phyloP scores from a whole-genome alignment of 108 stramenopile species.

The Skeletonema marinoi region DNA sequence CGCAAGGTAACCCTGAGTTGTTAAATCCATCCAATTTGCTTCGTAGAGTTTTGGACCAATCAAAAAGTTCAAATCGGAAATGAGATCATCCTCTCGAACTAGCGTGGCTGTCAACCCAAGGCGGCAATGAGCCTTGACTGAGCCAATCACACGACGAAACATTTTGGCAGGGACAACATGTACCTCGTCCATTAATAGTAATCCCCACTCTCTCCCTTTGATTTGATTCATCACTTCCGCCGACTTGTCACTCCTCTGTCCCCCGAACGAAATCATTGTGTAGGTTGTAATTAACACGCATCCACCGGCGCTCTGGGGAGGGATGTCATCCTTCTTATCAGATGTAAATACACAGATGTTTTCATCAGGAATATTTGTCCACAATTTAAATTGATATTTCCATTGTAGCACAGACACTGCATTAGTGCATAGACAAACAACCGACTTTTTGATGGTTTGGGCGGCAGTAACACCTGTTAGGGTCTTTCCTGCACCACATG shows the following conservation, averaged over 20 bases:
- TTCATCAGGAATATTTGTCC: constrained; percentile 91
- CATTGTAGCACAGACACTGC: constrained; percentile 97
- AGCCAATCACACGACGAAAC: constrained; percentile 92
- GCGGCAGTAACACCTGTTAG: constrained; percentile 98
- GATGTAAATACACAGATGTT: constrained; percentile 92
- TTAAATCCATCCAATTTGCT: constrained; percentile 99
- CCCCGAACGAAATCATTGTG: constrained; percentile 94
- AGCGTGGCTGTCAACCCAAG: constrained; percentile 98
- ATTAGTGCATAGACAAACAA: constrained; percentile 95
- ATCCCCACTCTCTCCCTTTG: constrained; percentile 95
- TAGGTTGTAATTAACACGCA: constrained; percentile 97
- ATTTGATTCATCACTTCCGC: constrained; percentile 92
- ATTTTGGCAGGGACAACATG: constrained; percentile 96
- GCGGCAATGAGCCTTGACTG: constrained; percentile 96
- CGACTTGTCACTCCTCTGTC: constrained; percentile 85
- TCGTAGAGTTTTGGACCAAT: constrained; percentile 99
- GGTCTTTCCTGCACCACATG: constrained; percentile 98
- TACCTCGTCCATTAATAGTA: constrained; percentile 98
- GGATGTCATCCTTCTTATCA: constrained; percentile 91
- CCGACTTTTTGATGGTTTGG: constrained; percentile 94
- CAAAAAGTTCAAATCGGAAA: constrained; percentile 96
- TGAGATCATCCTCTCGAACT: constrained; percentile 98
- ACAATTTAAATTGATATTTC: constrained; percentile 94
- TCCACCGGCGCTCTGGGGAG: constrained; percentile 64
- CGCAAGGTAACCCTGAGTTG: constrained; percentile 94